Evolutionary conservation across 2,329 filamentous ascomycete species (phyloP), one percentile per base, ranked within the genome.

Genomic region (Fusarium burgessii): DNA sequence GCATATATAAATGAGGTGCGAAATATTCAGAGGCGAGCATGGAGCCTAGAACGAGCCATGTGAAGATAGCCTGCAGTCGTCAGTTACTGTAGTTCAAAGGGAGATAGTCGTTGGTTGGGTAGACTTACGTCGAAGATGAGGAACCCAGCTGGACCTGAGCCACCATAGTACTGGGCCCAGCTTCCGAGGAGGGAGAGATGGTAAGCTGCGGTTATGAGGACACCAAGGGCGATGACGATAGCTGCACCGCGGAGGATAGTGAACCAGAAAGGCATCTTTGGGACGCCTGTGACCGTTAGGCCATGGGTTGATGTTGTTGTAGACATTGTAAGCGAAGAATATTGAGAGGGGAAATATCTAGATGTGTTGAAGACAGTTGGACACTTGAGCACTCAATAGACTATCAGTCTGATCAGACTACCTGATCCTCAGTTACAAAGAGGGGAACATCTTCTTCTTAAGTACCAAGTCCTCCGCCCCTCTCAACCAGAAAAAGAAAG

Each of bases 71-170:
- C 83, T 85, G 38, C 10, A n/a, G 4, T 7, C 35, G 64, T 57
- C n/a, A 68, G 55, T 74, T 27, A 66, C 64, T 2, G 14, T 17
- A 8, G 33, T 35, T 15, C 33, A 14, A 35, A 35, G 33, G 5
- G 61, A 74, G 65, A 43, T 68, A 74, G 47, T 15, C 7, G 33
- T 35, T 35, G 74, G 43, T 38, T 7, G 18, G 7, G 25, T 59
- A 57, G 72, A 35, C 83, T 77, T 72, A 87, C 85, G 38, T 84
- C 80, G 62, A 86, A 86, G 66, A 85, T 81, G 45, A 85, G 77
- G 66, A 86, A 84, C 38, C 80, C 82, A 4, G 79, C 78, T 7
- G 81, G 79, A 7, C 81, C 81, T 7, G 76, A 76, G 60, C 74
- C 75, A 20, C 36, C 58, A 58, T 77, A 73, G 47, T 75, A 76